Conservation (phyloP, 139 green algal genomes). For the Chlamydomonas asymmetrica region DNA sequence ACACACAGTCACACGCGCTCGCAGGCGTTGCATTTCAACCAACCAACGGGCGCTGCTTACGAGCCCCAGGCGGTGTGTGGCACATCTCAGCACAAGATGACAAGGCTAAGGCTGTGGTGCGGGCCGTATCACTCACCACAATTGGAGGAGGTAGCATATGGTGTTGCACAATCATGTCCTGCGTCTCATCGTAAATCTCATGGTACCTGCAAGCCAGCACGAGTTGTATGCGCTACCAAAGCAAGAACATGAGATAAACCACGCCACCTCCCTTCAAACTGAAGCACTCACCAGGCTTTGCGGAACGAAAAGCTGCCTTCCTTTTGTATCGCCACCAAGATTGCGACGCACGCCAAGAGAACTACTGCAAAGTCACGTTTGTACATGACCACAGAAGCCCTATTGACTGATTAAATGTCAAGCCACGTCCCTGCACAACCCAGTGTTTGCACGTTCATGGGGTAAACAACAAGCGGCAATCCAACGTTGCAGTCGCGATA, state of each 20-base stretch:
- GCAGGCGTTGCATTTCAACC: background rate
- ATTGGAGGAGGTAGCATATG: slow-evolving; percentile 36
- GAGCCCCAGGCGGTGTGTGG: background rate
- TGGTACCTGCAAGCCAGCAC: slow-evolving; percentile 25
- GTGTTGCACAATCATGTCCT: slow-evolving; percentile 28
- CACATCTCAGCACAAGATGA: background rate
- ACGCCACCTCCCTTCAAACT: background rate
- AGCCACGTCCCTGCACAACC: too few relatives aligned
- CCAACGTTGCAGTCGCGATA: too few relatives aligned
- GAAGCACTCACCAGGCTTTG: slow-evolving; percentile 80
- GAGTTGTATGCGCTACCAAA: background rate
- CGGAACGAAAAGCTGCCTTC: slow-evolving; percentile 81
- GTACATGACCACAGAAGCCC: too few relatives aligned
- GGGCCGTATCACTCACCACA: slow-evolving; percentile 32
- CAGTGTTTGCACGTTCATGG: too few relatives aligned
- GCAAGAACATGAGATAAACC: background rate
- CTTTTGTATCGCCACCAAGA: slow-evolving; percentile 81
- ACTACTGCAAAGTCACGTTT: slow-evolving; percentile 84
- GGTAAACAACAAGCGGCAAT: too few relatives aligned
- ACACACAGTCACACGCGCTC: background rate
- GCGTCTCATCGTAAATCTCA: slow-evolving; percentile 3
- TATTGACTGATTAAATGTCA: too few relatives aligned
- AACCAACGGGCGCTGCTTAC: background rate
- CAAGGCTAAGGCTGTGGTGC: background rate
- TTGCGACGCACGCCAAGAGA: slow-evolving; percentile 69